Evolutionary conservation across 192 early-diverging fungal genomes (phyloP).

Genomic region (Phycomyces nitens): DNA sequence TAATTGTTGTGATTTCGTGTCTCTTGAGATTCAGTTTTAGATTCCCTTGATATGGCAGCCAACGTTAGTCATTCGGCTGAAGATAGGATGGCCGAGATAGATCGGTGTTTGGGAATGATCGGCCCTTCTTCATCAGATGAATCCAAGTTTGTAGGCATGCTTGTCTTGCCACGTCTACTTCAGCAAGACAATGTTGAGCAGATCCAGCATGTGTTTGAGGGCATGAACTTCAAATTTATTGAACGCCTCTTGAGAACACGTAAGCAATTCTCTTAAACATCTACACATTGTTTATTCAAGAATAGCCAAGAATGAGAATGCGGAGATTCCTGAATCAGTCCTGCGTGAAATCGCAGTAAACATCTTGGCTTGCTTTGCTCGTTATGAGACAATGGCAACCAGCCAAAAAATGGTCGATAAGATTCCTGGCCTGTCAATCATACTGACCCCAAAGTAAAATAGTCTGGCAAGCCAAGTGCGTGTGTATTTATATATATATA

Average conservation of each 20-base stretch:
- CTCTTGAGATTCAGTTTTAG: too few species aligned
- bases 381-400: conserved; percentile 16
- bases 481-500: neutral
- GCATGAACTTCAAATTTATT: conserved; percentile 51
- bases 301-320: conserved; percentile 1
- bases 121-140: conserved; percentile 39
- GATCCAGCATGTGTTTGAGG: conserved; percentile 39
- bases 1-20: too few species aligned
- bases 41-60: too few species aligned
- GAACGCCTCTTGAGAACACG: conserved; percentile 44
- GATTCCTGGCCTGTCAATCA: conserved; percentile 33
- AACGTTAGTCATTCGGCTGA: conserved; percentile 11
- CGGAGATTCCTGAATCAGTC: conserved; percentile 32
- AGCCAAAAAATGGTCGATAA: conserved; percentile 26
- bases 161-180: conserved; percentile 44
- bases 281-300: conserved; percentile 3
- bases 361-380: conserved; percentile 39
- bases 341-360: conserved; percentile 42
- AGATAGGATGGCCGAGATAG: conserved; percentile 29
- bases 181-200: conserved; percentile 29
- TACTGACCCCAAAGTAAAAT: conserved; percentile 32
- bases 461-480: neutral
- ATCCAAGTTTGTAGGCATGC: conserved; percentile 48
- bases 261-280: conserved; percentile 30
- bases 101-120: conserved; percentile 41